Conservation (phyloP, 1,284 basidiomycete genomes). For the Boletus mariae region DNA sequence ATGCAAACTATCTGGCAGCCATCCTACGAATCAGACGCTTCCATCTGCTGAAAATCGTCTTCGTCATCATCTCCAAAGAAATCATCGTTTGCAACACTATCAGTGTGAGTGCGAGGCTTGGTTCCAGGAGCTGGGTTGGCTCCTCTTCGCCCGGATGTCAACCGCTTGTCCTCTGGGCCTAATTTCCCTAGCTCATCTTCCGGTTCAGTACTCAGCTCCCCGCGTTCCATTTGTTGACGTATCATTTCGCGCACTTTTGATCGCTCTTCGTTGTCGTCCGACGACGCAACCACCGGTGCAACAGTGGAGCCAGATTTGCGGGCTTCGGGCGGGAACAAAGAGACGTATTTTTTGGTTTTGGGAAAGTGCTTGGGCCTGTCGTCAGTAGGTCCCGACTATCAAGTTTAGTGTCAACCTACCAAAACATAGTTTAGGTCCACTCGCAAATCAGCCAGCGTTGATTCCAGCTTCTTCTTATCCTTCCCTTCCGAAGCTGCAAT, state of each 20-base stretch:
- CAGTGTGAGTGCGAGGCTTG: constrained; percentile 7
- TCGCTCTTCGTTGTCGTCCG: constrained; percentile 38
- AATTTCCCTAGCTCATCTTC: constrained; percentile 43
- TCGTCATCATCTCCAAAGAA: constrained; percentile 47
- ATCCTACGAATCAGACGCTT: constrained; percentile 13
- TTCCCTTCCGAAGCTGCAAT: constrained; percentile 36
- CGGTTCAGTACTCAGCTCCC: constrained; percentile 59
- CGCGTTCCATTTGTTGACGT: constrained; percentile 57
- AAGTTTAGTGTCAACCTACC: constrained; percentile 41
- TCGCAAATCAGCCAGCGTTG: constrained; percentile 55
- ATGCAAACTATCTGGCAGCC: not conserved
- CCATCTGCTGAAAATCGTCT: constrained; percentile 17
- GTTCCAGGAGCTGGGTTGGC: not conserved
- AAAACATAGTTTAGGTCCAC: constrained; percentile 84
- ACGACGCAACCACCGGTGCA: constrained; percentile 6
- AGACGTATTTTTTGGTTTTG: constrained; percentile 80
- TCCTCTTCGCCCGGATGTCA: constrained; percentile 2
- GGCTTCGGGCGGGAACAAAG: constrained; percentile 73
- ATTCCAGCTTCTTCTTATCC: constrained; percentile 44
- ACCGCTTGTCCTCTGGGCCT: constrained; percentile 17
- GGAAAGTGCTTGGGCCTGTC: constrained; percentile 61
- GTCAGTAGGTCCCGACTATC: constrained; percentile 6
- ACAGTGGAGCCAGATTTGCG: constrained; percentile 37
- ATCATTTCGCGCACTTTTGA: constrained; percentile 63
- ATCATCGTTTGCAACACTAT: constrained; percentile 38